Conservation (phyloP, 2,329 filamentous ascomycete genomes). For the Escovopsis sp. region DNA sequence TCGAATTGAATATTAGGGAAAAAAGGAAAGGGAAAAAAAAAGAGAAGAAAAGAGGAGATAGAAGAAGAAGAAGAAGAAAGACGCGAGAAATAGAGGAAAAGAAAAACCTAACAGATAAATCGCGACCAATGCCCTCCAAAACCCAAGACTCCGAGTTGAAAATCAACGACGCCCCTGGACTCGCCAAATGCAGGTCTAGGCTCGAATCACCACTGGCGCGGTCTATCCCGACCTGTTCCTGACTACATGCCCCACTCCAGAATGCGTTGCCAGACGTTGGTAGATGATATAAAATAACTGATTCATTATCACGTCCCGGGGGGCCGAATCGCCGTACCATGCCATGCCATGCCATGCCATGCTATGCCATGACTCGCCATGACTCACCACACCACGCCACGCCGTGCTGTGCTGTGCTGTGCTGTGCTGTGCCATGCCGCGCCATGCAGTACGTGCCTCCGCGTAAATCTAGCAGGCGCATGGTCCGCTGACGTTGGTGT, state of each 20-base stretch:
- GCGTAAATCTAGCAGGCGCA: slow-evolving; percentile 37
- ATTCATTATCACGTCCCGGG: slow-evolving; percentile 4
- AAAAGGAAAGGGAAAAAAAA: too few relatives aligned
- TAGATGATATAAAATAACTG: slow-evolving; percentile 5
- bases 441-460: too few relatives aligned
- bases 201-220: slow-evolving; percentile 11
- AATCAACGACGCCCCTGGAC: slow-evolving; percentile 20
- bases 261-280: slow-evolving; percentile 11
- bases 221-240: slow-evolving; percentile 13
- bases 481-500: slow-evolving; percentile 40
- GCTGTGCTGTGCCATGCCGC: too few relatives aligned
- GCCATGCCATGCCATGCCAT: too few relatives aligned
- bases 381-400: too few relatives aligned
- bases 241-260: slow-evolving; percentile 7
- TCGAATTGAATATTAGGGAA: slow-evolving; percentile 9
- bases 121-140: slow-evolving; percentile 22
- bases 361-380: too few relatives aligned
- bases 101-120: slow-evolving; percentile 21
- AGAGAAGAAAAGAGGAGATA: background rate
- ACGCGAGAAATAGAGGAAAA: slow-evolving; percentile 12
- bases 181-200: slow-evolving; percentile 13
- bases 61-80: slow-evolving; percentile 2
- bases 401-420: background rate
- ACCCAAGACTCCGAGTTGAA: slow-evolving; percentile 24
- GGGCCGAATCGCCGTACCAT: slow-evolving; percentile 1